A percentile compares a stretch with the other conserved stretches of the same genome.
Conservation (phyloP, 2,329 filamentous ascomycete species). For the Ophiostoma sp. region DNA sequence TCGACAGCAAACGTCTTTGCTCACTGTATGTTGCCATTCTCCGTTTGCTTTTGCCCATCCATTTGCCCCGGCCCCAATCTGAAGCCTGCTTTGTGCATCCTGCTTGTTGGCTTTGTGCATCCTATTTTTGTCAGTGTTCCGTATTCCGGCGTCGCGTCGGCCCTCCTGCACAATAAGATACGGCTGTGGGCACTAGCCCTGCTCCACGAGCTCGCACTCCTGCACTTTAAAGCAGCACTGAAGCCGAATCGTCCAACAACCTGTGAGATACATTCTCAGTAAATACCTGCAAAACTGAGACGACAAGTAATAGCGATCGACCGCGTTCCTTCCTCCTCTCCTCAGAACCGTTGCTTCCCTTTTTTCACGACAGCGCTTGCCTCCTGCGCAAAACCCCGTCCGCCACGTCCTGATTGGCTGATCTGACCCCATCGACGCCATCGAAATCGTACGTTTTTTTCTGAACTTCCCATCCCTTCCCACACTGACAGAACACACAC, state of each 20-base stretch:
- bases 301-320: constrained; percentile 8
- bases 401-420: constrained; percentile 32
- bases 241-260: neutral
- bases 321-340: neutral
- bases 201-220: neutral
- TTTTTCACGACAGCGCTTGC: neutral
- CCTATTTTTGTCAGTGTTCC: neutral
- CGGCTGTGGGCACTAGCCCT: neutral
- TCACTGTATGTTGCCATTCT: neutral
- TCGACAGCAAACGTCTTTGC: neutral
- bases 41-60: neutral
- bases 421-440: constrained; percentile 29
- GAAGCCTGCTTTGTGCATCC: neutral
- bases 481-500: constrained; percentile 25
- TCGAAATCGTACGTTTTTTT: constrained; percentile 39
- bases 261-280: neutral
- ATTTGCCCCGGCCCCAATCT: neutral
- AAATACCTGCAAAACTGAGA: constrained; percentile 12
- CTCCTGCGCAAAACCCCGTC: constrained; percentile 7
- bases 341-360: neutral
- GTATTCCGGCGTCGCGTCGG: neutral
- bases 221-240: no score
- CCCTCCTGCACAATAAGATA: neutral
- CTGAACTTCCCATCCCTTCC: constrained; percentile 30
- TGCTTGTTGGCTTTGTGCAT: neutral